These are phyloP conservation scores for Pseudogymnoascus sp. DNA, from an alignment of 2,329 filamentous ascomycete genomes.

Conservation along the genomic window DNA sequence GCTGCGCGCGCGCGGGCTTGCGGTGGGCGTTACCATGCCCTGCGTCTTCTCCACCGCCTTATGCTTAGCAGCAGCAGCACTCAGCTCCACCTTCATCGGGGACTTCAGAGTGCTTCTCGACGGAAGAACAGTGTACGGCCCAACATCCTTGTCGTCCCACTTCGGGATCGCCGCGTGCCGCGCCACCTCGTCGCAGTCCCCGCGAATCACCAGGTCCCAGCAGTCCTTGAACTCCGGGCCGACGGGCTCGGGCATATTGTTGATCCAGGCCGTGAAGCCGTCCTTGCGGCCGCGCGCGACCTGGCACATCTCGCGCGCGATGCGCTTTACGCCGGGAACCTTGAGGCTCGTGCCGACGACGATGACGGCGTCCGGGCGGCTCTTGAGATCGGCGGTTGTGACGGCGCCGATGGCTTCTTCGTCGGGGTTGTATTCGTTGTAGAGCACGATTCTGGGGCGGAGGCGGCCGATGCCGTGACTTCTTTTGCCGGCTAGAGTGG, in stretches of 20 bases:
- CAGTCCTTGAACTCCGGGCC: conserved; percentile 81
- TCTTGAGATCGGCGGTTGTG: conserved; percentile 74
- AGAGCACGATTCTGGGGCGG: conserved; percentile 87
- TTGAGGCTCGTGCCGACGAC: conserved; percentile 95
- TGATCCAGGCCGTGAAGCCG: conserved; percentile 90
- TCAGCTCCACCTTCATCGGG: conserved; percentile 36
- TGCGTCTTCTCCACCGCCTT: conserved; percentile 36
- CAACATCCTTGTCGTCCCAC: conserved; percentile 49
- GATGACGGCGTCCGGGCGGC: conserved; percentile 81
- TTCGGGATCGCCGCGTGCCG: conserved; percentile 54
- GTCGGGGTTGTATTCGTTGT: conserved; percentile 95
- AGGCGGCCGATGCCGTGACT: conserved; percentile 89
- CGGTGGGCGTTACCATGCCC: conserved; percentile 48
- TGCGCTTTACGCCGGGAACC: conserved; percentile 81
- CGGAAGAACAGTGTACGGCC: conserved; percentile 39
- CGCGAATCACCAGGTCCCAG: conserved; percentile 85
- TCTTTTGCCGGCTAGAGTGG: conserved; percentile 68
- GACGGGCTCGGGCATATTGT: conserved; percentile 74
- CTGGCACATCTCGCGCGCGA: conserved; percentile 84
- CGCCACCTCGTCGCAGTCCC: conserved; percentile 82
- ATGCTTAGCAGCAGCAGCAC: conserved; percentile 15
- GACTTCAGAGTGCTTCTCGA: conserved; percentile 32
- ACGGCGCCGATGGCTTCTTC: conserved; percentile 93
- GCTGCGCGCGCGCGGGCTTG: conserved; percentile 44
- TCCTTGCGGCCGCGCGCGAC: conserved; percentile 75